These are phyloP conservation scores for Dactylellina cionopaga DNA, from an alignment of 2,329 filamentous ascomycete species.

Conservation along the genomic window DNA sequence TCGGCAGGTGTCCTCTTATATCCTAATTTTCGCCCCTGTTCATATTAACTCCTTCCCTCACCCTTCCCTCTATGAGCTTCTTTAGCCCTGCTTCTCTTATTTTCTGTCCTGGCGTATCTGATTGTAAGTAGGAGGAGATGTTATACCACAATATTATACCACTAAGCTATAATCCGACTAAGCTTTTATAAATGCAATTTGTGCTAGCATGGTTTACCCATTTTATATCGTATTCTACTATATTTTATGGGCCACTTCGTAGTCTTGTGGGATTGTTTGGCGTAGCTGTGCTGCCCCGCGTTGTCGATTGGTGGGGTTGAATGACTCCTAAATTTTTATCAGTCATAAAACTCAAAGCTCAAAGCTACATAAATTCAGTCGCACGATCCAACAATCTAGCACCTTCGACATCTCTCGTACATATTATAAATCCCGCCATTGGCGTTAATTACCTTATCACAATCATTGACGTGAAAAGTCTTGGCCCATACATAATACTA, in stretches of 20 bases:
- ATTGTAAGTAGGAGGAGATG: conserved; percentile 6
- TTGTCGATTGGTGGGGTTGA: conserved; percentile 42
- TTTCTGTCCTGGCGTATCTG: conserved; percentile 11
- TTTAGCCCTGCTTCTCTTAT: conserved; percentile 3
- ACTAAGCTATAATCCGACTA: neutral
- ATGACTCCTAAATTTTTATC: conserved; percentile 32
- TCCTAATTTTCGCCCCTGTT: conserved; percentile 36
- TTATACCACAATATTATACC: conserved; percentile 7
- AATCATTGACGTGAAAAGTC: neutral
- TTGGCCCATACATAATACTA: neutral
- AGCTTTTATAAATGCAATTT: neutral
- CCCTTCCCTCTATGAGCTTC: conserved; percentile 6
- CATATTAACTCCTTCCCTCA: conserved; percentile 23
- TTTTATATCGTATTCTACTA: too few relatives aligned
- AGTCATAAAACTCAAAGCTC: conserved; percentile 1
- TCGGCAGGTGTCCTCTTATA: conserved; percentile 47
- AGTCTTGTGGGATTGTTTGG: neutral
- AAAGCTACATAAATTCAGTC: neutral
- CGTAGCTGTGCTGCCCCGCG: conserved; percentile 17
- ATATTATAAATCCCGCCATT: neutral
- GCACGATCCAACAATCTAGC: conserved; percentile 8
- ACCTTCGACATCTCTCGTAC: neutral
- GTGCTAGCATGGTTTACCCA: too few relatives aligned
- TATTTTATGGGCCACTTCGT: too few relatives aligned
- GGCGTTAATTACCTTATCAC: neutral